A percentile compares a stretch with the other conserved stretches of the same genome.
Evolutionary conservation across 805 yeast genomes (phyloP).

Genomic region (Clavispora vitiphila): DNA sequence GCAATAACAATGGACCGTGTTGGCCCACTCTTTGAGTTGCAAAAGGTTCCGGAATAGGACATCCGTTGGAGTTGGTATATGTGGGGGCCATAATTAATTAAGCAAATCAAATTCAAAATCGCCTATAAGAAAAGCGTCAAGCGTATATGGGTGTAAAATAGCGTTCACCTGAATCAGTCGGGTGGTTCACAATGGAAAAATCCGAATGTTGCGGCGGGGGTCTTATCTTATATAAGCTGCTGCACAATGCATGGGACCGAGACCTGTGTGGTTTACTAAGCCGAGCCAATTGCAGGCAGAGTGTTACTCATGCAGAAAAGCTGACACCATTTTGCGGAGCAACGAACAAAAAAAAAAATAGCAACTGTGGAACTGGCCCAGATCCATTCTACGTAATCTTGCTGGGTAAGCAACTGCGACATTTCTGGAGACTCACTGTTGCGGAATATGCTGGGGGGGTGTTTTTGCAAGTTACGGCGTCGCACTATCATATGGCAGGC

Average conservation of each 20-base stretch:
- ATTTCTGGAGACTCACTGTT: no score
- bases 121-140: no score
- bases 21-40: slow-evolving; percentile 72
- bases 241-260: not conserved
- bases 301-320: not conserved
- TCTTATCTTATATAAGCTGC: slow-evolving; percentile 1
- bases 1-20: slow-evolving; percentile 75
- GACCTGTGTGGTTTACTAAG: slow-evolving; percentile 1
- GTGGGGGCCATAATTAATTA: slow-evolving; percentile 50
- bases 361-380: no score
- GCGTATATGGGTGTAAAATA: no score
- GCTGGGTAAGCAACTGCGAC: no score
- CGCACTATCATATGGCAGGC: not conserved
- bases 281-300: slow-evolving; percentile 2
- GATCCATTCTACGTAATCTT: no score
- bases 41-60: slow-evolving; percentile 71
- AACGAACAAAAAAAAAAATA: no score
- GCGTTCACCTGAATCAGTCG: no score
- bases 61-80: slow-evolving; percentile 69
- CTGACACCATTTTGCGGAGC: no score
- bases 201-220: not conserved
- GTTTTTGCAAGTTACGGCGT: not conserved
- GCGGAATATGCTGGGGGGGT: no score
- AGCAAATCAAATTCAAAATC: no score
- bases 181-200: no score